Conservation (phyloP, 768 basidiomycete genomes). For the Jaapia argillacea region DNA sequence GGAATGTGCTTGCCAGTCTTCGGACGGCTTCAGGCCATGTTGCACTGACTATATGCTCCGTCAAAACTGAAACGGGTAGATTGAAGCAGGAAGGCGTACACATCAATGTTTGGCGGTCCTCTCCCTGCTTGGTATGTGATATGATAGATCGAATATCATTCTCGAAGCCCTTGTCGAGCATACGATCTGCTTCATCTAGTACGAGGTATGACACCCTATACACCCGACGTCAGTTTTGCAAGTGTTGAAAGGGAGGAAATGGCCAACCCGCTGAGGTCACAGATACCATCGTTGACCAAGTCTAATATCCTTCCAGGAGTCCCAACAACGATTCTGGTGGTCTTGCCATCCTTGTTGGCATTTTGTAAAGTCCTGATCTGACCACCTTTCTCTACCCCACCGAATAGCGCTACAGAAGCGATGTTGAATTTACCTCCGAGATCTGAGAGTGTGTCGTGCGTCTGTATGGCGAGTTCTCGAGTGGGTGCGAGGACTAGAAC, state of each 20-base stretch:
- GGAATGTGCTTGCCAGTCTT: slow-evolving; percentile 81
- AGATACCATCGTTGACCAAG: slow-evolving; percentile 77
- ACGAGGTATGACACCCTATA: slow-evolving; percentile 81
- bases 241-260: neutral
- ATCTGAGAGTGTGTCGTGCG: slow-evolving; percentile 69
- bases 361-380: slow-evolving; percentile 66
- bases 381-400: slow-evolving; percentile 85
- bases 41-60: slow-evolving; percentile 63
- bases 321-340: slow-evolving; percentile 79
- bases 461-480: slow-evolving; percentile 93
- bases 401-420: slow-evolving; percentile 81
- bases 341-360: slow-evolving; percentile 35
- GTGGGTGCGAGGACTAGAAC: slow-evolving; percentile 89
- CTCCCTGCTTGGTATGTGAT: slow-evolving; percentile 51
- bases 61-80: neutral
- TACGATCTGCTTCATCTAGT: slow-evolving; percentile 94
- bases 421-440: slow-evolving; percentile 71
- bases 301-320: slow-evolving; percentile 93
- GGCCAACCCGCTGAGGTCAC: slow-evolving; percentile 69
- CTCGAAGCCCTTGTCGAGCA: slow-evolving; percentile 98
- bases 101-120: slow-evolving; percentile 88
- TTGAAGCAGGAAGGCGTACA: slow-evolving; percentile 42
- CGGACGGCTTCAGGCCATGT: slow-evolving; percentile 97
- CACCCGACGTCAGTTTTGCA: neutral
- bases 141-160: slow-evolving; percentile 95